Evolutionary conservation across 768 basidiomycete genomes (phyloP).

Genomic region (Suillus plorans): DNA sequence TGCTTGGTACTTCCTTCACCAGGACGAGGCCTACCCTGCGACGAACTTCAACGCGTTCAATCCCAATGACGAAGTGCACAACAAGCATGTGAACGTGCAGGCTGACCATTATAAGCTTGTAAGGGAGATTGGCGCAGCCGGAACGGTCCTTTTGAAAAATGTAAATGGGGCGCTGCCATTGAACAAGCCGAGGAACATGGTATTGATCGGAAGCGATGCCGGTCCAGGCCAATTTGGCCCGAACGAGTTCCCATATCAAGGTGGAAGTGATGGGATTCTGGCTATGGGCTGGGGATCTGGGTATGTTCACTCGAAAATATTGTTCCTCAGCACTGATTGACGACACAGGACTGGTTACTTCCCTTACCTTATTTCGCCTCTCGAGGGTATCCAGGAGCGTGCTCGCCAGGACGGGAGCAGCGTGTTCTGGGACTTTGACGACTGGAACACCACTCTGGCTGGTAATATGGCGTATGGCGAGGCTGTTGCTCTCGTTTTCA

Average conservation of each 20-base stretch:
- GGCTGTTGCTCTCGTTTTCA: constrained; percentile 70
- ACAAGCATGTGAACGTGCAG: constrained; percentile 66
- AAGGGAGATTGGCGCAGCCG: constrained; percentile 70
- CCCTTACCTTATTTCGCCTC: constrained; percentile 75
- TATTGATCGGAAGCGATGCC: constrained; percentile 55
- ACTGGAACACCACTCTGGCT: constrained; percentile 57
- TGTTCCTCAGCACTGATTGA: too few species aligned
- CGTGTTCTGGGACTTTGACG: constrained; percentile 63
- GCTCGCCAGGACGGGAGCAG: constrained; percentile 60
- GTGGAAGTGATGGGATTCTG: constrained; percentile 62
- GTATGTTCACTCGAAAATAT: too few species aligned
- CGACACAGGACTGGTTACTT: constrained; percentile 55
- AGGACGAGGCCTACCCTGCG: constrained; percentile 56
- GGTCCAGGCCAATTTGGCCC: constrained; percentile 65
- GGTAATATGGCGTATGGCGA: constrained; percentile 43
- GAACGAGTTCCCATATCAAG: constrained; percentile 61
- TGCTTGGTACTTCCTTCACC: constrained; percentile 63
- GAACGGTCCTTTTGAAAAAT: constrained; percentile 79
- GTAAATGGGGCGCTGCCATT: constrained; percentile 52
- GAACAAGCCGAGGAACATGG: constrained; percentile 50
- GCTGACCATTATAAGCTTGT: constrained; percentile 67
- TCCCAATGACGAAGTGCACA: constrained; percentile 49
- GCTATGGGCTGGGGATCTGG: constrained; percentile 91
- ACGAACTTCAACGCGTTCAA: constrained; percentile 73
- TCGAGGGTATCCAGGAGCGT: constrained; percentile 69